These are phyloP conservation scores for Euptelea pleiosperma DNA, from an alignment of 164 flowering plant species.

Conservation along the genomic window DNA sequence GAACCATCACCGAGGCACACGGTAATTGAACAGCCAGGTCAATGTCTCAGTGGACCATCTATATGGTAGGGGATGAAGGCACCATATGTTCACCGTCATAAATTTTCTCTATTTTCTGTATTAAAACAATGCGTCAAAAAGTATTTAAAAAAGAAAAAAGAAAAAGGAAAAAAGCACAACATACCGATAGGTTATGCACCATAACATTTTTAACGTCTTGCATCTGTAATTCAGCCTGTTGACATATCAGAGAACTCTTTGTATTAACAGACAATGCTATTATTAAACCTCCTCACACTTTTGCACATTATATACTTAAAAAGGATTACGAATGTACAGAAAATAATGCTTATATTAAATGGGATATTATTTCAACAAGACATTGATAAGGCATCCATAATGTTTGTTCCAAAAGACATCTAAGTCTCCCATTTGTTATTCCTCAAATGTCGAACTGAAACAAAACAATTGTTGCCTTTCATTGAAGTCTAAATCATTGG, in stretches of 20 bases:
- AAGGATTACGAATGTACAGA: background rate
- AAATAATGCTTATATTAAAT: background rate
- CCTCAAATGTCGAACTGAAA: background rate
- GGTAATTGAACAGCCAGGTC: background rate
- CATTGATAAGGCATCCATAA: background rate
- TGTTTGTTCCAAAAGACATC: background rate
- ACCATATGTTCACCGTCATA: background rate
- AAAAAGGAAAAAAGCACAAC: constrained; percentile 17
- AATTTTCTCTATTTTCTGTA: too few species aligned
- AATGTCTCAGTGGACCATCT: background rate
- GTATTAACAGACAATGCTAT: constrained; percentile 1
- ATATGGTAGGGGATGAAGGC: background rate
- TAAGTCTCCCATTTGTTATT: background rate
- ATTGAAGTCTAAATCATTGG: background rate
- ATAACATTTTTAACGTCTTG: constrained; percentile 83
- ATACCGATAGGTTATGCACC: constrained; percentile 91
- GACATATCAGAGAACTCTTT: constrained; percentile 11
- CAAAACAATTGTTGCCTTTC: background rate
- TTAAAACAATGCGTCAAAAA: background rate
- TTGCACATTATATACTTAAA: background rate
- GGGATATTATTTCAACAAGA: background rate
- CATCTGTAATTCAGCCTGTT: constrained; percentile 91
- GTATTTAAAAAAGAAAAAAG: background rate
- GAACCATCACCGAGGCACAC: too few species aligned
- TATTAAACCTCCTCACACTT: background rate